Base-by-base conservation (phyloP, 768 basidiomycete genomes). In the Crucibulum laeve region DNA sequence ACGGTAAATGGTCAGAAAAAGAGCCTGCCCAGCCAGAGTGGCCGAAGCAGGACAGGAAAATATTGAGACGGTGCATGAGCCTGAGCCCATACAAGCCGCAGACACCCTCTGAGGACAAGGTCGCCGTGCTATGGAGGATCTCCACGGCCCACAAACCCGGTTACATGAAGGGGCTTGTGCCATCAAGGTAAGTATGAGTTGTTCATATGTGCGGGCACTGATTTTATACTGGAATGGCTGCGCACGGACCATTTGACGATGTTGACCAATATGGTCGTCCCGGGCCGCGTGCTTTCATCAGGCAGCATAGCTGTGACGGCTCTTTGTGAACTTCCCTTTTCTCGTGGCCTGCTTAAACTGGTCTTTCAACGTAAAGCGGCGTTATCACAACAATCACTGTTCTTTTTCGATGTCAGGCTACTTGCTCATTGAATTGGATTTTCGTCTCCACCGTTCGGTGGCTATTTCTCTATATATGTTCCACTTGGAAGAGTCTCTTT, bases 11-110 rank as follows among this genome's bases (percentile, higher is more conserved):
- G 44, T 34, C 49, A 62, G 67, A 69, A 67, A 21, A 21, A 30
- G 37, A 21, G 38, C 34, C 71, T 62, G 57, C 69, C 61, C 65
- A 74, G 72, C 72, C 72, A 73, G 74, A 76, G 73, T 74, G 78
- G 76, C 77, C 71, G 54, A 69, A 72, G 73, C 65, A 67, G 76
- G 75, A 80, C 81, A 63, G 80, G 80, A 71, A 82, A 82, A 82
- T 82, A 82, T 82, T 79, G 53, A 66, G 80, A 82, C 77, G 71
- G 75, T 82, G 80, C 80, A 80, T 80, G 77, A 72, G 71, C 78
- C 76, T 71, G 76, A 77, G 77, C 76, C 59, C 75, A 79, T 73
- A 77, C 77, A 77, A 79, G 61, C 73, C 68, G 51, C 50, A 52
- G 40, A 49, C 33, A 28, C 47, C 45, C 56, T 47, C 52, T 55